Conservation (phyloP, 495 filamentous ascomycete species). For the Xylaria bambusicola region DNA sequence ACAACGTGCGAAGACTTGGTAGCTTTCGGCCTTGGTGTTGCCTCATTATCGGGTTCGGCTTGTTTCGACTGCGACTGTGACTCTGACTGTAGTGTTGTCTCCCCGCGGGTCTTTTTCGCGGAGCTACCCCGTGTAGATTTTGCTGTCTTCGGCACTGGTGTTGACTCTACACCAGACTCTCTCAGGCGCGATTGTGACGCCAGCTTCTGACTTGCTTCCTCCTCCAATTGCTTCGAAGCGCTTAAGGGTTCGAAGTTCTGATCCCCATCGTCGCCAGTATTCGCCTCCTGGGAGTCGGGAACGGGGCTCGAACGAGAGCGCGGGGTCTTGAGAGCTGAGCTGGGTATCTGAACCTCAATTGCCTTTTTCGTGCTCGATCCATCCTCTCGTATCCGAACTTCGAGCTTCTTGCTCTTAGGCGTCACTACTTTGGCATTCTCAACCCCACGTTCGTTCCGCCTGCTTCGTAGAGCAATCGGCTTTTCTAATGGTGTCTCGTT, state of each 20-base stretch:
- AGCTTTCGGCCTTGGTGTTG: conserved; percentile 22
- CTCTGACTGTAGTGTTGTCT: conserved; percentile 20
- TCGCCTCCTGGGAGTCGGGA: conserved; percentile 20
- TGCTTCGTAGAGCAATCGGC: conserved; percentile 17
- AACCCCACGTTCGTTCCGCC: conserved; percentile 14
- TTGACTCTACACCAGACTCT: neutral
- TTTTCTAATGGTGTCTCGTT: conserved; percentile 13
- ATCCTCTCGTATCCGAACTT: conserved; percentile 25
- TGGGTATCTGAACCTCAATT: conserved; percentile 31
- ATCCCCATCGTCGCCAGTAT: conserved; percentile 7
- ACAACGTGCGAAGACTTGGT: conserved; percentile 29
- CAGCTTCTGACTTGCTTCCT: conserved; percentile 30
- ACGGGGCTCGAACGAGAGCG: conserved; percentile 10
- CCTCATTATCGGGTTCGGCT: conserved; percentile 12
- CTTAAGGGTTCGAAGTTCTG: conserved; percentile 21
- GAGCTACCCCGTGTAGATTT: conserved; percentile 12
- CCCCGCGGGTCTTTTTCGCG: conserved; percentile 21
- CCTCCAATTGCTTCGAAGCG: conserved; percentile 31
- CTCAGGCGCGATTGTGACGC: conserved; percentile 18
- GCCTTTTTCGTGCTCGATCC: conserved; percentile 17
- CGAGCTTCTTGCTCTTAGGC: conserved; percentile 25
- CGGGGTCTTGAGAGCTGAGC: conserved; percentile 11
- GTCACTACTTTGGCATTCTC: neutral
- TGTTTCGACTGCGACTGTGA: conserved; percentile 1
- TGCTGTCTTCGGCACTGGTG: conserved; percentile 1